Evolutionary conservation across 148 eudicot species (phyloP).

Genomic region (Chenopodium suecicum): DNA sequence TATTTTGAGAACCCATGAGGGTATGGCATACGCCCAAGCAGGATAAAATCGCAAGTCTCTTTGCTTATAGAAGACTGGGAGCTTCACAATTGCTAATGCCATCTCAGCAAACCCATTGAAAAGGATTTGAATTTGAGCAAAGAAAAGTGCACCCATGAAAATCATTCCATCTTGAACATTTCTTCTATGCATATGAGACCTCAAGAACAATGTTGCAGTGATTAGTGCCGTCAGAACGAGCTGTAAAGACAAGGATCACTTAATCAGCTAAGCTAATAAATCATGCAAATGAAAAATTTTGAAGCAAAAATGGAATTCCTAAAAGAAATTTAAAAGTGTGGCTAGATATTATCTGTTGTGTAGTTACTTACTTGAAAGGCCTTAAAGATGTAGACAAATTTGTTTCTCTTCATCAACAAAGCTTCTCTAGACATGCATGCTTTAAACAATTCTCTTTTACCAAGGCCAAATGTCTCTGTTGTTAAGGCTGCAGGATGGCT

Average conservation of each 20-base stretch:
- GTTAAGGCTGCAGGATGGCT: conserved; percentile 85
- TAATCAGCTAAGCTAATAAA: conserved; percentile 6
- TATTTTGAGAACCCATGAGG: conserved; percentile 69
- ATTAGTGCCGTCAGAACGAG: conserved; percentile 52
- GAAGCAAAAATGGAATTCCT: background rate
- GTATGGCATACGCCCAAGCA: conserved; percentile 82
- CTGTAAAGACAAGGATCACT: conserved; percentile 35
- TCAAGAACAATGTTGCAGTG: conserved; percentile 60
- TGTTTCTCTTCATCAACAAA: conserved; percentile 74
- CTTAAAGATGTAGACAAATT: conserved; percentile 73
- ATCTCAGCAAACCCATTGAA: conserved; percentile 84
- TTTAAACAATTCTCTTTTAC: conserved; percentile 68
- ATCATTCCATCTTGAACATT: conserved; percentile 49
- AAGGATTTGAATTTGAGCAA: conserved; percentile 43
- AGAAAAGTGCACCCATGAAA: conserved; percentile 76
- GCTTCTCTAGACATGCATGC: conserved; percentile 72
- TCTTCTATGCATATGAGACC: conserved; percentile 54
- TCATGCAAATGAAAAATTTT: background rate
- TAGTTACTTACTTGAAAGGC: conserved; percentile 51
- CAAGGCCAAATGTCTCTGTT: conserved; percentile 56
- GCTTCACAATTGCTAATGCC: conserved; percentile 60
- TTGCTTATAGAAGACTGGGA: conserved; percentile 81
- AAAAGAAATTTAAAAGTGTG: background rate
- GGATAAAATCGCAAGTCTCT: conserved; percentile 78
- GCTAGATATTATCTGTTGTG: background rate